A percentile compares a stretch with the other conserved stretches of the same genome.
Evolutionary conservation across 805 yeast genomes (phyloP).

Genomic region (Saturnispora diversa): DNA sequence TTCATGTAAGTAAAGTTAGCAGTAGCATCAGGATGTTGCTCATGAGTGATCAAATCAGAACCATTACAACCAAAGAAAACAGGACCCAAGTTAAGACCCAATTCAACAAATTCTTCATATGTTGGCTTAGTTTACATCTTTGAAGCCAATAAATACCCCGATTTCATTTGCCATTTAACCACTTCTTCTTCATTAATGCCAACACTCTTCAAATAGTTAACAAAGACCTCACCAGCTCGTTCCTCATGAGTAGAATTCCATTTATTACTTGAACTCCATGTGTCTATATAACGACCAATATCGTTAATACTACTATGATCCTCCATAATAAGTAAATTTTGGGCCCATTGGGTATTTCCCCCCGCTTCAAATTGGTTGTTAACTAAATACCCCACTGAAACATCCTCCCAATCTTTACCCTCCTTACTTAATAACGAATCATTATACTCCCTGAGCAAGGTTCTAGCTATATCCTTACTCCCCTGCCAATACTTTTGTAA

Average conservation of each 20-base stretch:
- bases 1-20: conserved; percentile 34
- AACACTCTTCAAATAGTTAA: conserved; percentile 30
- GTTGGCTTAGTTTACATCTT: too few relatives aligned
- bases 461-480: conserved; percentile 52
- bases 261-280: conserved; percentile 63
- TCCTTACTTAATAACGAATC: conserved; percentile 32
- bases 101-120: conserved; percentile 46
- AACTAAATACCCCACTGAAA: conserved; percentile 23
- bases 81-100: conserved; percentile 55
- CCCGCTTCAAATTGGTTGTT: conserved; percentile 6
- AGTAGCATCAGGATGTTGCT: conserved; percentile 15
- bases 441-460: conserved; percentile 35
- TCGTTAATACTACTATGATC: conserved; percentile 38
- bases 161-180: conserved; percentile 24
- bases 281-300: conserved; percentile 46
- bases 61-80: conserved; percentile 78
- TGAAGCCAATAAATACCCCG: background rate
- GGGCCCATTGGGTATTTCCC: conserved; percentile 16
- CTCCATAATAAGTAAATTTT: conserved; percentile 28
- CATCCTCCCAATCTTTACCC: conserved; percentile 20
- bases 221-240: conserved; percentile 30
- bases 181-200: conserved; percentile 38
- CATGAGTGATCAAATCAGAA: conserved; percentile 37
- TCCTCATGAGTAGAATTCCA: conserved; percentile 37
- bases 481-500: conserved; percentile 81